Evolutionary conservation across 2,329 filamentous ascomycete species (phyloP), one percentile per base, ranked within the genome.

Genomic region (Coleophoma crateriformis): DNA sequence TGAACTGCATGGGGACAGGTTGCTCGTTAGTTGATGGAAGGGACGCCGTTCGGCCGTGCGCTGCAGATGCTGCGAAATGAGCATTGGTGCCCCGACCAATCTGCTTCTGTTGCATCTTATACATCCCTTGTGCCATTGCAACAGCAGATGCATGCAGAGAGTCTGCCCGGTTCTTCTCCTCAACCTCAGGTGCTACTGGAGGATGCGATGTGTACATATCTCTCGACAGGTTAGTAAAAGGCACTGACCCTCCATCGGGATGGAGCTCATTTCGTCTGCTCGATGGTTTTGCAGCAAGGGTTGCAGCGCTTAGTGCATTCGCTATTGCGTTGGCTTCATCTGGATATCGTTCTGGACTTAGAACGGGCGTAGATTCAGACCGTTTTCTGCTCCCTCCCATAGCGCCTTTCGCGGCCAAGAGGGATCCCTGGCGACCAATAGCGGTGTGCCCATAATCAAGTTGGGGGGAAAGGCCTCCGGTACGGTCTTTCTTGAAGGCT

Each of bases 51-150:
- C 68, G 58, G n/a, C 61, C 59, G 46, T 62, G 56, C 17, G 64
- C 53, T 7, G 65, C 55, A 20, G 60, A 61, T 41, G 64, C 63
- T 32, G 64, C 67, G 33, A 42, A 46, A 17, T 59, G 57, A 12
- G 56, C 52, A 38, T 50, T 51, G 11, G 63, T 62, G 7, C 63
- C 64, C 13, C 58, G 64, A 11, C 74, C 66, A 1, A 61, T 62
- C 47, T 71, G 71, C 54, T 70, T 79, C 54, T 88, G 81, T 58
- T 90, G 84, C 33, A 81, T 73, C 11, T 74, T 79, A 63, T 90
- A 96, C 83, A 96, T 92, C 58, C 86, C 82, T 67, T 85, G 87
- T 7, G 91, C 90, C 90, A 96, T 95, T 11, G 87, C 88, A 3
- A 96, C 74, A 2, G 91, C 90, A 17, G 90, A 92, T 32, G 90